Base-by-base conservation (phyloP, 1,139 yeast species). In the Geotrichum macrosporum region DNA sequence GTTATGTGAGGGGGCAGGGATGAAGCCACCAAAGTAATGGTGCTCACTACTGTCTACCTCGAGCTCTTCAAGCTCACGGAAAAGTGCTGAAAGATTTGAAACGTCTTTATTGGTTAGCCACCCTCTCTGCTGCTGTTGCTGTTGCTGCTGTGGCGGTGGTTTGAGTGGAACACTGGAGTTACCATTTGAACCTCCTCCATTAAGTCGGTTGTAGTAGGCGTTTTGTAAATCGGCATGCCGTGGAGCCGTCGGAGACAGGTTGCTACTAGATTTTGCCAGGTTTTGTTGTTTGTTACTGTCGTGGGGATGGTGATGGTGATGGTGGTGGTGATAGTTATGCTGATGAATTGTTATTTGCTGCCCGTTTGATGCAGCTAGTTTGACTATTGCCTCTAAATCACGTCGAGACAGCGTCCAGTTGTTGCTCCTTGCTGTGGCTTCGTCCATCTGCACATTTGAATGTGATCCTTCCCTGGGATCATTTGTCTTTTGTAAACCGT, bases 311-410 rank as follows among this genome's bases (percentile, higher is more conserved):
- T 41, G 39, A 24, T 47, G 49, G 35, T 53, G 55, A 31, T 57
- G 57, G 38, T 59, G 58, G 39, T 60, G 54, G 42, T 82, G 85
- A 59, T 84, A 87, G 44, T 85, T 81, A 64, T 87, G 95, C 61
- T 87, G 95, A 65, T 86, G 95, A 15, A 87, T 77, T 4, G 87
- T 80, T 9, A 87, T 73, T 47, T 78, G 75, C 48, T 84, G 72
- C 26, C 78, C 75, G 55, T 77, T 70, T 36, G 69, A 67, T 49
- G 77, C 77, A 1, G 95, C 94, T 47, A 80, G 74, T 30, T 77
- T 75, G 8, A 66, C 63, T 64, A 6, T 48, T 49, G 27, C 50
- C 52, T 4, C 46, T 44, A 5, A 61, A 29, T 3, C 42, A 9
- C 21, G 19, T 10, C 16, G 13, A 5, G 35, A 5, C 19, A 21